Conservation (phyloP, 352 stramenopile species). For the Pythium vanterpoolii region DNA sequence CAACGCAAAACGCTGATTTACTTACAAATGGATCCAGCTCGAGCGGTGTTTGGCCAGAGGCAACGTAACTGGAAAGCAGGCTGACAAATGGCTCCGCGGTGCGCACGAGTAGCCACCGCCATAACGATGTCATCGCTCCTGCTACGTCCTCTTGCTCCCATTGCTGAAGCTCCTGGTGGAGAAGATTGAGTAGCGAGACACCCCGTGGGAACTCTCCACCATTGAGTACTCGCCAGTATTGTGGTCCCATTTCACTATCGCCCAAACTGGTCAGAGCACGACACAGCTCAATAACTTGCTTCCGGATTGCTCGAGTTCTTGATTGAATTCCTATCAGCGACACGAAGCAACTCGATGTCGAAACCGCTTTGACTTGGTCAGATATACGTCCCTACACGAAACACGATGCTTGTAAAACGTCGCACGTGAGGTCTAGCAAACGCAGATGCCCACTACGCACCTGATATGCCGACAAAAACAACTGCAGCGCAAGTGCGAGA, state of each 20-base stretch:
- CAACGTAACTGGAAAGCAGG: constrained; percentile 47
- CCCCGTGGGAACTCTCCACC: constrained; percentile 46
- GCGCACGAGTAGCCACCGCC: constrained; percentile 58
- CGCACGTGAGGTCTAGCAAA: too few species aligned
- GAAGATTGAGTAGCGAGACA: constrained; percentile 43
- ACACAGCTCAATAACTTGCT: constrained; percentile 1
- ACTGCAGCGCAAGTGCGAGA: constrained; percentile 43
- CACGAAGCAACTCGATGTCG: constrained; percentile 1
- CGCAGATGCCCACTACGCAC: constrained; percentile 22
- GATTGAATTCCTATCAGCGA: constrained; percentile 10
- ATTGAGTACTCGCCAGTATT: constrained; percentile 14
- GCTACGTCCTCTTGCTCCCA: constrained; percentile 35
- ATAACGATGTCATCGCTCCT: constrained; percentile 28
- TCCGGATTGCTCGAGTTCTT: constrained; percentile 9
- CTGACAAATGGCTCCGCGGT: constrained; percentile 48
- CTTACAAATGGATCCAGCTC: constrained; percentile 51
- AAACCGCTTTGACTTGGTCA: not conserved
- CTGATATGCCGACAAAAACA: constrained; percentile 52
- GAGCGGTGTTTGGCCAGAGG: constrained; percentile 38
- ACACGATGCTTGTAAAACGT: not conserved
- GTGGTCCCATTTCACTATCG: not conserved
- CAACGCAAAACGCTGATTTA: constrained; percentile 3
- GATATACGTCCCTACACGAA: not conserved
- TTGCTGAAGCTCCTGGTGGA: constrained; percentile 35
- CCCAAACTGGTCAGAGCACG: not conserved